A percentile compares a stretch with the other conserved stretches of the same genome.
phyloP scores from a whole-genome alignment of 202 grass and related monocot species.

The Brachypodium distachyon region DNA sequence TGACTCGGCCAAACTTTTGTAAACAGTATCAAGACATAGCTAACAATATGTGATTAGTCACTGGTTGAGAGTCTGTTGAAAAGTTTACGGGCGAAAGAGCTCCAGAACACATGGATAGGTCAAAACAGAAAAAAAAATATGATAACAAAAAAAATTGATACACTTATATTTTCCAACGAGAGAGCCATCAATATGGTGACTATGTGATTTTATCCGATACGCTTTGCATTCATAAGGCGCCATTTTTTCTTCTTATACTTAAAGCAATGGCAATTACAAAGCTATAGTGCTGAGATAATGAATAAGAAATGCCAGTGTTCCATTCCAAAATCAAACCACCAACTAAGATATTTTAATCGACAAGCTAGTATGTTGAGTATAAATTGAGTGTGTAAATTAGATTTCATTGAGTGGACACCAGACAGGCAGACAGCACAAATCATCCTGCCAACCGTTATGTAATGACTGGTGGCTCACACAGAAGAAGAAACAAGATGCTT shows the following conservation, averaged over 20 bases:
- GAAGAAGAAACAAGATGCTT: neutral
- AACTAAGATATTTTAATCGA: neutral
- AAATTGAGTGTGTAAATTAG: neutral
- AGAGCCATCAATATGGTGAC: neutral
- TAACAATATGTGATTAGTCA: neutral
- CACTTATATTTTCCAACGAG: neutral
- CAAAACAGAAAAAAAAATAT: neutral
- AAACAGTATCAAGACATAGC: neutral
- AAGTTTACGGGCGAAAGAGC: neutral
- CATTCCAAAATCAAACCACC: neutral
- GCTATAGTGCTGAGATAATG: neutral
- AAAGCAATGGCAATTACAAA: neutral
- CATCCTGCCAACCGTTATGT: neutral
- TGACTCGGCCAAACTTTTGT: neutral
- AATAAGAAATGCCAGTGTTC: neutral
- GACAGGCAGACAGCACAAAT: neutral
- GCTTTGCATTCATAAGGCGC: no score
- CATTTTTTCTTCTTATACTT: neutral
- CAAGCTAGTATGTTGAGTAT: neutral
- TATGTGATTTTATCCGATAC: no score
- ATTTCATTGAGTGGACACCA: neutral
- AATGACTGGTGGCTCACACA: neutral
- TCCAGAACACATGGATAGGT: neutral
- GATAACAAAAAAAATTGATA: neutral
- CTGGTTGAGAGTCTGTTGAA: neutral